Conservation (phyloP, 2,329 filamentous ascomycete genomes). For the Coniella vitis region DNA sequence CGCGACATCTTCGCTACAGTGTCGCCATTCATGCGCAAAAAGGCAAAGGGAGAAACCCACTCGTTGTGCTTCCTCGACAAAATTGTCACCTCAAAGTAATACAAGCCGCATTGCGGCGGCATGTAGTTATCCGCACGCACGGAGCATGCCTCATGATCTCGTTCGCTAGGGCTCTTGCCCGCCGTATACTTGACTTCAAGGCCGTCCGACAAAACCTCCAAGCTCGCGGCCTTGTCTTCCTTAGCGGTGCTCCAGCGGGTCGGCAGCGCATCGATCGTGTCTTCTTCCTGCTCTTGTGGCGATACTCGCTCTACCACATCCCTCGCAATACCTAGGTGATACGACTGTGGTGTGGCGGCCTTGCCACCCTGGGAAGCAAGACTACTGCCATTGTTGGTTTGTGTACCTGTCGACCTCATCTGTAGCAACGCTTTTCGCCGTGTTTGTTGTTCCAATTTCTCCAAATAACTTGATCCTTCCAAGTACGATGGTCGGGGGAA, state of each 20-base stretch:
- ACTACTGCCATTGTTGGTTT: constrained; percentile 42
- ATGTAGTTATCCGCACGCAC: constrained; percentile 81
- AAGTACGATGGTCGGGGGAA: constrained; percentile 88
- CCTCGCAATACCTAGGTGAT: constrained; percentile 72
- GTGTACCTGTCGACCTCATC: constrained; percentile 38
- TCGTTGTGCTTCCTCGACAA: constrained; percentile 46
- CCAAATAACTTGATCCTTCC: constrained; percentile 67
- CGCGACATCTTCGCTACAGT: too few relatives aligned
- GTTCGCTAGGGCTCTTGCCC: constrained; percentile 39
- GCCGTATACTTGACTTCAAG: constrained; percentile 59
- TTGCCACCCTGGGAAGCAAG: constrained; percentile 43
- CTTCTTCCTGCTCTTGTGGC: constrained; percentile 48
- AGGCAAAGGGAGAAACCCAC: constrained; percentile 34
- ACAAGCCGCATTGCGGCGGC: constrained; percentile 84
- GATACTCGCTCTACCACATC: constrained; percentile 76
- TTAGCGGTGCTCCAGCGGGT: constrained; percentile 65
- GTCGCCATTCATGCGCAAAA: not conserved
- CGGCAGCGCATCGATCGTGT: constrained; percentile 60
- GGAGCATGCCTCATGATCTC: constrained; percentile 69
- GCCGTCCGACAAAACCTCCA: constrained; percentile 71
- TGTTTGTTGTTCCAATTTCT: constrained; percentile 65
- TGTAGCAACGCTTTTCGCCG: constrained; percentile 49
- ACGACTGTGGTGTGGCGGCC: constrained; percentile 41
- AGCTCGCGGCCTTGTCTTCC: constrained; percentile 61
- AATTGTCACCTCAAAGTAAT: constrained; percentile 75